A percentile compares a stretch with the other conserved stretches of the same genome.
Evolutionary conservation across 345 rosid genomes (phyloP).

Genomic region (Sapria himalayana): DNA sequence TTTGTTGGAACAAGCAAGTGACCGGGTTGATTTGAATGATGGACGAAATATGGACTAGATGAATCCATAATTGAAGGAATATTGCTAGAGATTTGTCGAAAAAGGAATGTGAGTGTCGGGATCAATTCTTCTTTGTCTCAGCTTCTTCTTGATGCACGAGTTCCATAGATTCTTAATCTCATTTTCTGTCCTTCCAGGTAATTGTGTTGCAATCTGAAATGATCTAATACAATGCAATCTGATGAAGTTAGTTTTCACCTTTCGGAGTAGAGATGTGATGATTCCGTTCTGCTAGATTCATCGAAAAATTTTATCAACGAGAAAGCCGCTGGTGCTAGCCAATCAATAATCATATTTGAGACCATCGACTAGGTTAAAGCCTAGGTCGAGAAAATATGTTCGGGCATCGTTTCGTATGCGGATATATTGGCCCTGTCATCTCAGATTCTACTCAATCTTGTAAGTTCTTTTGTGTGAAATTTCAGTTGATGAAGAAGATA

Average conservation of each 20-base stretch:
- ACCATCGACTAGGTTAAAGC: constrained; percentile 52
- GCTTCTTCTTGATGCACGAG: constrained; percentile 16
- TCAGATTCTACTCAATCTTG: constrained; percentile 39
- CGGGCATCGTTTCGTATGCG: constrained; percentile 57
- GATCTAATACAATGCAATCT: too few species aligned
- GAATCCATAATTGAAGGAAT: too few species aligned
- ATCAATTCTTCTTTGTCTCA: constrained; percentile 9
- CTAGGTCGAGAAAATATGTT: constrained; percentile 41
- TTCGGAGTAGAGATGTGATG: constrained; percentile 89
- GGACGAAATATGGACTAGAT: too few species aligned
- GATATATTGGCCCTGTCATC: constrained; percentile 55
- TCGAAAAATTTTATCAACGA: constrained; percentile 32
- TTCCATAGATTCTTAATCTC: constrained; percentile 16
- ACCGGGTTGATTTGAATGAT: too few species aligned
- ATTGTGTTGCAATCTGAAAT: constrained; percentile 12
- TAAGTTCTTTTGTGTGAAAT: too few species aligned
- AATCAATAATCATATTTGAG: constrained; percentile 31
- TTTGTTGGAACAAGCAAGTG: too few species aligned
- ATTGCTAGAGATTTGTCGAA: too few species aligned
- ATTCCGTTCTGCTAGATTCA: constrained; percentile 35
- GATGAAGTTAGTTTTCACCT: too few species aligned
- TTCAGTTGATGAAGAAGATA: too few species aligned
- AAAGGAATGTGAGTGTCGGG: constrained; percentile 12
- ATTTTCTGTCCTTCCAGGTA: constrained; percentile 15
- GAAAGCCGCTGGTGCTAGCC: constrained; percentile 30